Conservation (phyloP, 2,329 filamentous ascomycete genomes). For the Lomentospora prolificans region DNA sequence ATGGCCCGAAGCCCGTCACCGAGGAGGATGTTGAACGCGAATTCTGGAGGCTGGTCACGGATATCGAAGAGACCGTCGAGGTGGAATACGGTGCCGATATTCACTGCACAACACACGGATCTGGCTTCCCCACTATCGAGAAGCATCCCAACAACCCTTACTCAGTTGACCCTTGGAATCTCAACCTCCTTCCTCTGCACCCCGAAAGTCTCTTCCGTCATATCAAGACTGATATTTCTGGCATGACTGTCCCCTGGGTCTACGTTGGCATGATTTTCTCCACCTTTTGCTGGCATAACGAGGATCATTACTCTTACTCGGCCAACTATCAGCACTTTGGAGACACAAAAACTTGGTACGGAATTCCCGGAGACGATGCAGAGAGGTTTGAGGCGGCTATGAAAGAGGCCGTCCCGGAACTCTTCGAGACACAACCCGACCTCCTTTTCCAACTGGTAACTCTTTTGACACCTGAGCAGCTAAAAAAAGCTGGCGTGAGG, state of each 20-base stretch:
- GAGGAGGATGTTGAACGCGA: conserved; percentile 95
- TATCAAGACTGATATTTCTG: conserved; percentile 96
- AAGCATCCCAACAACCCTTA: conserved; percentile 81
- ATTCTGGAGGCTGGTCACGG: conserved; percentile 92
- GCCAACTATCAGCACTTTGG: conserved; percentile 98
- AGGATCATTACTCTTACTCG: conserved; percentile 96
- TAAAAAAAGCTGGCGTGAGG: conserved; percentile 84
- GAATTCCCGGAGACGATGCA: conserved; percentile 86
- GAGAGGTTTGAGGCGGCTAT: conserved; percentile 94
- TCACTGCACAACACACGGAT: conserved; percentile 94
- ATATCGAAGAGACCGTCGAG: conserved; percentile 89
- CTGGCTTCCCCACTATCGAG: conserved; percentile 90
- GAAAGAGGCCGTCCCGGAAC: conserved; percentile 85
- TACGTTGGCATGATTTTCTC: conserved; percentile 99
- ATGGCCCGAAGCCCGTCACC: conserved; percentile 70
- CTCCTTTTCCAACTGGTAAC: conserved; percentile 97
- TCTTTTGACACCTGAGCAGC: conserved; percentile 80
- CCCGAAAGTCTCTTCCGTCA: conserved; percentile 89
- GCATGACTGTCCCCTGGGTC: conserved; percentile 98
- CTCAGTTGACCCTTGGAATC: conserved; percentile 86
- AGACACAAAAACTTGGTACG: conserved; percentile 98
- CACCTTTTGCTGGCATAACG: conserved; percentile 98
- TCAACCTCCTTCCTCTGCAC: conserved; percentile 85
- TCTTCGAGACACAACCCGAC: conserved; percentile 96
- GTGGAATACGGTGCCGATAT: conserved; percentile 98